Conservation (phyloP, 202 grass and related monocot species). For the Zizania palustris region DNA sequence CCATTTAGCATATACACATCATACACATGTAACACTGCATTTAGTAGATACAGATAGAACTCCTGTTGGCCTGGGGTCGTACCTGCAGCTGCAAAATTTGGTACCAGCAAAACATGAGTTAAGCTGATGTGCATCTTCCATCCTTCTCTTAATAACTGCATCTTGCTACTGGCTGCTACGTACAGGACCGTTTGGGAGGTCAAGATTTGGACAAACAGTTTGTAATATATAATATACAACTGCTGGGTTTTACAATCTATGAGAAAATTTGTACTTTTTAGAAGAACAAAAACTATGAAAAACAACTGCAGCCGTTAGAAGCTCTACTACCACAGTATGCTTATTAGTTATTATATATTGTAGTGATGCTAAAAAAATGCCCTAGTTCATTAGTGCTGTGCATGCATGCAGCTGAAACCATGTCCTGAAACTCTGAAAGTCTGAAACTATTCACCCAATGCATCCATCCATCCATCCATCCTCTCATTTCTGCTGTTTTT, state of each 20-base stretch:
- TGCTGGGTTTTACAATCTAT: too few relatives aligned
- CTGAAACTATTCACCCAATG: not conserved
- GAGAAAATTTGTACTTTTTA: too few relatives aligned
- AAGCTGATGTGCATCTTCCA: not conserved
- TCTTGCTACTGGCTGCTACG: not conserved
- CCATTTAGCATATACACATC: not conserved
- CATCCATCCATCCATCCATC: not conserved
- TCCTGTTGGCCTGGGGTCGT: not conserved
- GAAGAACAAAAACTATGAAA: too few relatives aligned
- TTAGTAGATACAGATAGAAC: not conserved
- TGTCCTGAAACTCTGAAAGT: not conserved
- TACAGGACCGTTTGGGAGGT: too few relatives aligned
- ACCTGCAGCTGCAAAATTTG: not conserved
- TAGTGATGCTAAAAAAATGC: not conserved
- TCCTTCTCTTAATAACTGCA: slow-evolving; percentile 15
- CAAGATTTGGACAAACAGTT: too few relatives aligned
- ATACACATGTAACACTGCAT: not conserved
- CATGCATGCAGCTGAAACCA: slow-evolving; percentile 20
- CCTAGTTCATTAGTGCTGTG: slow-evolving; percentile 26
- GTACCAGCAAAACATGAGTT: not conserved
- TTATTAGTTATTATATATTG: too few relatives aligned
- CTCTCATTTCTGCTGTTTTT: slow-evolving; percentile 26
- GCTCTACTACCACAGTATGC: not conserved
- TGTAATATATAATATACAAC: too few relatives aligned
- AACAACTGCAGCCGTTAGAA: too few relatives aligned